Percentiles rank a stretch among this genome's conserved stretches.
Conservation (phyloP, 2,329 filamentous ascomycete species). For the Zasmidium citrigriseum region DNA sequence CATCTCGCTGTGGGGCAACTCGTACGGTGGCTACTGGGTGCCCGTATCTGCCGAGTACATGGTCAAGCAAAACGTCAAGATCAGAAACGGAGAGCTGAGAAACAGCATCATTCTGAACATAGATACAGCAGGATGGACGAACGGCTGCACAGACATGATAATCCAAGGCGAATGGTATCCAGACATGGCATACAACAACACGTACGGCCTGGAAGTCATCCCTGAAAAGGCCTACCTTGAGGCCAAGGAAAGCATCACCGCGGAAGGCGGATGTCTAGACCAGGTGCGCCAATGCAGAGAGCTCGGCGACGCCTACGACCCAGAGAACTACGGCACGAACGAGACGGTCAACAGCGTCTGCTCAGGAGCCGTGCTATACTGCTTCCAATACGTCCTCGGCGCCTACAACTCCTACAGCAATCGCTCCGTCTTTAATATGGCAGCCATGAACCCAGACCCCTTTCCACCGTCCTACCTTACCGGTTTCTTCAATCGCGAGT, state of each 20-base stretch:
- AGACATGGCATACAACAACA: constrained; percentile 61
- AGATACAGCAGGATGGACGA: constrained; percentile 65
- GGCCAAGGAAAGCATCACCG: constrained; percentile 45
- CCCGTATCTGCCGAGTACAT: constrained; percentile 59
- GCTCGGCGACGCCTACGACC: constrained; percentile 51
- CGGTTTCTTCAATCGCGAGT: constrained; percentile 49
- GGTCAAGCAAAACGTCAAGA: constrained; percentile 61
- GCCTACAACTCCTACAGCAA: constrained; percentile 14
- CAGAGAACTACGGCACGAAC: constrained; percentile 46
- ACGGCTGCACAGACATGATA: constrained; percentile 67
- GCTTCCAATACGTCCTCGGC: constrained; percentile 14
- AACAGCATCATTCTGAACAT: constrained; percentile 56
- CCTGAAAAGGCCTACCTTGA: constrained; percentile 43
- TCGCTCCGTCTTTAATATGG: constrained; percentile 28
- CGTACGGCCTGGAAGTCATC: constrained; percentile 62
- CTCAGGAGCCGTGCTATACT: constrained; percentile 22
- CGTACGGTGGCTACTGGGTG: constrained; percentile 60
- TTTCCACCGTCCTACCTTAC: constrained; percentile 20
- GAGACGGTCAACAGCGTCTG: constrained; percentile 45
- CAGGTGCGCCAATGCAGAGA: constrained; percentile 54
- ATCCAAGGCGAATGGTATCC: constrained; percentile 52
- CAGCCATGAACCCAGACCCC: constrained; percentile 23
- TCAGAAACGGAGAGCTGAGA: constrained; percentile 37
- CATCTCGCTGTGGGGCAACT: constrained; percentile 25
- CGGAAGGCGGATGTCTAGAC: constrained; percentile 50